Conservation (phyloP, 1,139 yeast genomes). For the Arxiozyma bovina region DNA sequence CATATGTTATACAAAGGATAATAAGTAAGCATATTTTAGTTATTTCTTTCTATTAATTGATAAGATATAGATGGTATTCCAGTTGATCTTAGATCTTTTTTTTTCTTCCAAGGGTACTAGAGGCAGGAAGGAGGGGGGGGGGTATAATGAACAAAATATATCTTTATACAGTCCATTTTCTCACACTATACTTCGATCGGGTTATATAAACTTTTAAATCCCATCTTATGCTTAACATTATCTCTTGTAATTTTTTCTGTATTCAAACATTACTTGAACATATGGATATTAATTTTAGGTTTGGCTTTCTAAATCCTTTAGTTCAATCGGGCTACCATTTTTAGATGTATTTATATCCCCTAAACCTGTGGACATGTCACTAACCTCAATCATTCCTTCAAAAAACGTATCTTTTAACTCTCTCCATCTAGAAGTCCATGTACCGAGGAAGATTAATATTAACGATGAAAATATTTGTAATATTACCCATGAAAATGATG, state of each 20-base stretch:
- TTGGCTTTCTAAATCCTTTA: constrained; percentile 30
- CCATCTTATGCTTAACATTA: too few species aligned
- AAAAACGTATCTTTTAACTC: constrained; percentile 84
- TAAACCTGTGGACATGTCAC: constrained; percentile 3
- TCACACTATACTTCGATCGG: background rate
- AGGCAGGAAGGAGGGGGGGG: background rate
- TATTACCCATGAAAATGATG: constrained; percentile 79
- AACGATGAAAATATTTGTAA: constrained; percentile 61
- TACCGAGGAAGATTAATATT: constrained; percentile 67
- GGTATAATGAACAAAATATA: background rate
- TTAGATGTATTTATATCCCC: constrained; percentile 3
- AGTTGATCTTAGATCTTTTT: too few species aligned
- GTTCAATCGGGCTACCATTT: constrained; percentile 13
- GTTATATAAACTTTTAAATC: background rate
- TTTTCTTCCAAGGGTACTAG: too few species aligned
- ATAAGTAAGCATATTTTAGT: background rate
- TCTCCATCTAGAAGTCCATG: constrained; percentile 81
- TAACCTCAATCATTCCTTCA: constrained; percentile 62
- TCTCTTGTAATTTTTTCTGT: too few species aligned
- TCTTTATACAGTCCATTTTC: background rate
- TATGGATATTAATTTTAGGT: constrained; percentile 3
- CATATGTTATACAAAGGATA: too few species aligned
- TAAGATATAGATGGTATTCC: background rate
- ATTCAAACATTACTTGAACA: background rate
- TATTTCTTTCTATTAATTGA: too few species aligned